Conservation (phyloP, 768 basidiomycete species). For the Cantharellus cinnabarinus region DNA sequence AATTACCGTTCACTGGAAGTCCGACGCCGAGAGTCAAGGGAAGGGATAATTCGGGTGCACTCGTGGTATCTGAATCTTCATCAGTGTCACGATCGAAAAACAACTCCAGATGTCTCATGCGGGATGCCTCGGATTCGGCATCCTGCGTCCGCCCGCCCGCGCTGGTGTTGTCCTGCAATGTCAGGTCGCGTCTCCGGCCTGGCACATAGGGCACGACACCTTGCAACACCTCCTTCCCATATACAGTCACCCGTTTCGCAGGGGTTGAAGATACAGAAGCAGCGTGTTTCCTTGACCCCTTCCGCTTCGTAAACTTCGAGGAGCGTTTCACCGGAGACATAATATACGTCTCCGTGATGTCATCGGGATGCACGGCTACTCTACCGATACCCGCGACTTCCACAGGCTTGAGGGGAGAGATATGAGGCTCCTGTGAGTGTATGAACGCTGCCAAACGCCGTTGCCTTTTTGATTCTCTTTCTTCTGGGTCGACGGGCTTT, state of each 20-base stretch:
- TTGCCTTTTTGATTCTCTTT: slow-evolving; percentile 45
- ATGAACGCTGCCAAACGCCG: slow-evolving; percentile 51
- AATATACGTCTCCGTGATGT: slow-evolving; percentile 1
- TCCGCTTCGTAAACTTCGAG: slow-evolving; percentile 2
- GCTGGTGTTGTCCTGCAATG: slow-evolving; percentile 22
- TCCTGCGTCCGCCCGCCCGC: slow-evolving; percentile 23
- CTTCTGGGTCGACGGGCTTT: not conserved
- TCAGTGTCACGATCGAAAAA: slow-evolving; percentile 57
- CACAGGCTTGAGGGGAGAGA: slow-evolving; percentile 7
- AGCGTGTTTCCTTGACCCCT: not conserved
- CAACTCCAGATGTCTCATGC: slow-evolving; percentile 41
- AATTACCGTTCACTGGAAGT: too few relatives aligned
- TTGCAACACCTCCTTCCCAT: slow-evolving; percentile 5
- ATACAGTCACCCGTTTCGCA: slow-evolving; percentile 1
- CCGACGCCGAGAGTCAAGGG: slow-evolving; percentile 10
- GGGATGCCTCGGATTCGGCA: slow-evolving; percentile 38
- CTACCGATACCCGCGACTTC: slow-evolving; percentile 7
- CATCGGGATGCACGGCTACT: slow-evolving; percentile 7
- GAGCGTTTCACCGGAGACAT: not conserved
- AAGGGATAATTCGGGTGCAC: not conserved
- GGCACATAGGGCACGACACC: slow-evolving; percentile 46
- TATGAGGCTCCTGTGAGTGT: slow-evolving; percentile 11
- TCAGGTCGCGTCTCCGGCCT: slow-evolving; percentile 51
- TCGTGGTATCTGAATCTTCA: slow-evolving; percentile 16
- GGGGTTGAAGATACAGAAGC: not conserved